Percentiles rank a stretch among this genome's conserved stretches.
Conservation (phyloP, 192 early-diverging fungal genomes). For the Dissophora ornata region DNA sequence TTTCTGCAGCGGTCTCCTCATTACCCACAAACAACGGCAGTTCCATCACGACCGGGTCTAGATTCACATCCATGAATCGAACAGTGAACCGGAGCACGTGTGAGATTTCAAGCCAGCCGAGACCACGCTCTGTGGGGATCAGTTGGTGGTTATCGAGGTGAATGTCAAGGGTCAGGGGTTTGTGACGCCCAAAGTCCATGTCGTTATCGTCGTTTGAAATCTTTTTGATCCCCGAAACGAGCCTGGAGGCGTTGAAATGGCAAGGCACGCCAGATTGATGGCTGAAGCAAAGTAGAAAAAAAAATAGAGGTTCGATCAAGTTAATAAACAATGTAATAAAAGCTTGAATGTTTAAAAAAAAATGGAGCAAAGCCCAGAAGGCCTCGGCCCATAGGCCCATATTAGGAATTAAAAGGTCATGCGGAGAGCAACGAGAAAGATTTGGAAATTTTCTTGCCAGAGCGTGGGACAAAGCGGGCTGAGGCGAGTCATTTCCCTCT, state of each 20-base stretch:
- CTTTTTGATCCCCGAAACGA: slow-evolving; percentile 32
- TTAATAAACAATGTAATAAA: background rate
- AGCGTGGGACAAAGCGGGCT: background rate
- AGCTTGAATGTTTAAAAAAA: background rate
- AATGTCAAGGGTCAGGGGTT: slow-evolving; percentile 27
- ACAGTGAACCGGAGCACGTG: slow-evolving; percentile 28
- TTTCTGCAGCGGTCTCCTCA: slow-evolving; percentile 5
- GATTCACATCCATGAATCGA: slow-evolving; percentile 39
- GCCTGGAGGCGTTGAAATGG: slow-evolving; percentile 19
- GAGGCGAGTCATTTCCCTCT: too few relatives aligned
- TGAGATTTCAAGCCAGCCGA: slow-evolving; percentile 41
- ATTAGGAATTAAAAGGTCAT: slow-evolving; percentile 4
- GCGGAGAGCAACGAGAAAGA: slow-evolving; percentile 1
- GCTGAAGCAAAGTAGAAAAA: background rate
- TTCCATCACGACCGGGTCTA: slow-evolving; percentile 19
- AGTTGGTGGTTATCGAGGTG: slow-evolving; percentile 43
- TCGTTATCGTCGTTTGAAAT: slow-evolving; percentile 29
- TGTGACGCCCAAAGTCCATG: slow-evolving; percentile 37
- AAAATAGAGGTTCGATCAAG: too few relatives aligned
- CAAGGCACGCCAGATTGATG: slow-evolving; percentile 29
- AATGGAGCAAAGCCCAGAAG: too few relatives aligned
- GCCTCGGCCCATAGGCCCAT: too few relatives aligned
- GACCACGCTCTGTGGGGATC: slow-evolving; percentile 34
- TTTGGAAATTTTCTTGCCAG: background rate
- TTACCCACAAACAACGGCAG: slow-evolving; percentile 38